Evolutionary conservation across 106 monocot species (phyloP).

Genomic region (Agapanthus africanus): DNA sequence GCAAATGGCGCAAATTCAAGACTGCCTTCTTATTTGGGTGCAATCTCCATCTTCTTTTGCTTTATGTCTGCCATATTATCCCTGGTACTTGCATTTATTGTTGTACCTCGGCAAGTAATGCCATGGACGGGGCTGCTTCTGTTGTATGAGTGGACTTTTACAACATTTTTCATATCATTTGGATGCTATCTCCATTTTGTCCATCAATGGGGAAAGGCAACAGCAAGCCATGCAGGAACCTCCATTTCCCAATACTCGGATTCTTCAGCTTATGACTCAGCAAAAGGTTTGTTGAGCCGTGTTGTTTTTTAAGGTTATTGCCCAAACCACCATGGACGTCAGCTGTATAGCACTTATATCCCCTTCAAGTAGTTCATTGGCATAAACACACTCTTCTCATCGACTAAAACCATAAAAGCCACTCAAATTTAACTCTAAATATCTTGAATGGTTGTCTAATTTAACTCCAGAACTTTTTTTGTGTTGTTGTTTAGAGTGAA

Average conservation of each 20-base stretch:
- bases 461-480: no score
- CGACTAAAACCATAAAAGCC: no score
- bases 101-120: conserved; percentile 69
- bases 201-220: conserved; percentile 60
- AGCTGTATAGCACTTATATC: no score
- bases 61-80: conserved; percentile 53
- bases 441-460: no score
- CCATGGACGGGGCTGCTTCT: conserved; percentile 93
- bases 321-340: no score
- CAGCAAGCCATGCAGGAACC: conserved; percentile 33
- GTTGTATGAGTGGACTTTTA: conserved; percentile 83
- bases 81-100: conserved; percentile 50
- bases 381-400: no score
- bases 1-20: conserved; percentile 32
- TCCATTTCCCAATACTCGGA: conserved; percentile 10
- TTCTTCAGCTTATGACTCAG: conserved; percentile 53
- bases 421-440: no score
- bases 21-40: conserved; percentile 68
- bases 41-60: conserved; percentile 49
- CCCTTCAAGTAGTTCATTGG: no score
- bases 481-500: no score
- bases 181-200: conserved; percentile 59
- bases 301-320: no score
- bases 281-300: conserved; percentile 55
- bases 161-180: conserved; percentile 52